Conservation (phyloP, 192 early-diverging fungal genomes). For the Podila epigama region DNA sequence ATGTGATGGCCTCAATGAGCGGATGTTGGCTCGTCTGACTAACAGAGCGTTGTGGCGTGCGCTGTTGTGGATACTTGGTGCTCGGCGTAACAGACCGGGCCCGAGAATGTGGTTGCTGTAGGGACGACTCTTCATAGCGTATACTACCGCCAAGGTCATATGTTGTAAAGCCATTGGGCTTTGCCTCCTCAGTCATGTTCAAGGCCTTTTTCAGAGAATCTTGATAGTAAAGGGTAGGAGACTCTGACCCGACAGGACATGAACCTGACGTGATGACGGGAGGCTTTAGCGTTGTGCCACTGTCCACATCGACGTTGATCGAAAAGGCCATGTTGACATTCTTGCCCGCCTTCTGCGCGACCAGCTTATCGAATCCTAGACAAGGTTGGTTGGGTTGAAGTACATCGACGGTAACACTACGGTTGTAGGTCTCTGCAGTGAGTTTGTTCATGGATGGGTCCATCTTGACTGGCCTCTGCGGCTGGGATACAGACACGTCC, state of each 20-base stretch:
- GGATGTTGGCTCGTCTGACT: conserved; percentile 11
- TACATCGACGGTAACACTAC: too few relatives aligned
- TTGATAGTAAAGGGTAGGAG: conserved; percentile 35
- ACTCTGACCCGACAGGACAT: not conserved
- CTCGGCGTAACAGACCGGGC: not conserved
- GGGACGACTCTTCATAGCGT: not conserved
- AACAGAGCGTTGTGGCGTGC: not conserved
- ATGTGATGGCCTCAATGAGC: not conserved
- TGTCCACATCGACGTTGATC: too few relatives aligned
- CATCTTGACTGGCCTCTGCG: not conserved
- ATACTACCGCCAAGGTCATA: not conserved
- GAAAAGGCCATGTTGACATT: too few relatives aligned
- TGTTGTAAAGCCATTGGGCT: not conserved
- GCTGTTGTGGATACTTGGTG: not conserved
- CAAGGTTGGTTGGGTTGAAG: too few relatives aligned
- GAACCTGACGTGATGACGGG: not conserved
- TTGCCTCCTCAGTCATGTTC: not conserved
- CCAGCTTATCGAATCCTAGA: too few relatives aligned
- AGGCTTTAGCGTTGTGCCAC: too few relatives aligned
- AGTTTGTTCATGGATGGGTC: not conserved
- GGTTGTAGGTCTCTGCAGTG: not conserved
- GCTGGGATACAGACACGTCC: not conserved
- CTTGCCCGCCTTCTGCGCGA: too few relatives aligned
- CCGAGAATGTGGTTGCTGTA: not conserved
- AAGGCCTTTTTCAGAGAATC: conserved; percentile 33